Percentiles rank a stretch among this genome's conserved stretches.
phyloP scores from a whole-genome alignment of 2,329 filamentous ascomycete genomes.

The Lizonia empirigonia region DNA sequence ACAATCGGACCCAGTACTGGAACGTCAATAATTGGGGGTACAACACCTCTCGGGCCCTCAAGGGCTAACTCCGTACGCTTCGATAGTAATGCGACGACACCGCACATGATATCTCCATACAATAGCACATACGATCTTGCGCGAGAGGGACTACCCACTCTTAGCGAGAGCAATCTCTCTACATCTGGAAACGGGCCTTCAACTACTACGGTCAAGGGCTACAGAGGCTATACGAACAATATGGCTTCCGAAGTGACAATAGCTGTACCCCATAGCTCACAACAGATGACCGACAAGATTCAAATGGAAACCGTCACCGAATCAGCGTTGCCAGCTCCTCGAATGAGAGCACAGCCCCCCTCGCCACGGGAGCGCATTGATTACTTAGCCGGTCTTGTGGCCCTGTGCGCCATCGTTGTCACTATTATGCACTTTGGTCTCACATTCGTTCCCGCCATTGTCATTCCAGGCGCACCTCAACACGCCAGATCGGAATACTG shows the following conservation, averaged over 20 bases:
- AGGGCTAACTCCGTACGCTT: conserved; percentile 28
- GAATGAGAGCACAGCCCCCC: conserved; percentile 36
- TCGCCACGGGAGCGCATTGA: conserved; percentile 48
- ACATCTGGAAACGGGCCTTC: conserved; percentile 19
- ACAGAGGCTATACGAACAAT: conserved; percentile 6
- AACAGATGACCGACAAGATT: conserved; percentile 29
- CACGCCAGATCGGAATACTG: conserved; percentile 52
- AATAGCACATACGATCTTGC: conserved; percentile 16
- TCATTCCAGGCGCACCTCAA: conserved; percentile 43
- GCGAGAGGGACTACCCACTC: conserved; percentile 7
- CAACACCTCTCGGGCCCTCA: conserved; percentile 27
- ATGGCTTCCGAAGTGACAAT: conserved; percentile 28
- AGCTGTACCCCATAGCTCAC: conserved; percentile 1
- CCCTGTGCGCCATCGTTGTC: conserved; percentile 52
- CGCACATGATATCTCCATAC: conserved; percentile 24
- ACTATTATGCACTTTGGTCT: conserved; percentile 53
- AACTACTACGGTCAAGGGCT: conserved; percentile 1
- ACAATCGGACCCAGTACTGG: conserved; percentile 21
- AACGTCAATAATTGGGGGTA: conserved; percentile 28
- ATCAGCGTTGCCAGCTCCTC: conserved; percentile 37
- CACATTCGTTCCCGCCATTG: conserved; percentile 50
- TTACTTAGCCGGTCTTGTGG: conserved; percentile 55
- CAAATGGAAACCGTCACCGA: conserved; percentile 39
- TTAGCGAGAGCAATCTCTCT: conserved; percentile 24
- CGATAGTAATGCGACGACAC: conserved; percentile 33